Conservation (phyloP, 2,329 filamentous ascomycete genomes). For the Penicillium fuscoglaucum region DNA sequence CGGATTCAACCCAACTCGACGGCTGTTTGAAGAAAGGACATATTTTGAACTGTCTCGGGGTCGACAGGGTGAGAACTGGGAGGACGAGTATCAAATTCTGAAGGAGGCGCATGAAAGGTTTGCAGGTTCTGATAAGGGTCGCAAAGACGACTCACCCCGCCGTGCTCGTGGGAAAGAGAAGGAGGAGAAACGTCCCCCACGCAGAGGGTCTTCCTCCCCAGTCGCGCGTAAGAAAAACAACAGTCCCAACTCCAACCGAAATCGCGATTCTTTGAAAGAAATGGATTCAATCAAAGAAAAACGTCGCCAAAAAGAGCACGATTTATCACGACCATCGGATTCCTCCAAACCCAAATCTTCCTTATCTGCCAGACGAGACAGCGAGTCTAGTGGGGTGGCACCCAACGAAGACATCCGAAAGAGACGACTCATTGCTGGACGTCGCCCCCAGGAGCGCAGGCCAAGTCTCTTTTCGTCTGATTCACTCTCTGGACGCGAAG, state of each 20-base stretch:
- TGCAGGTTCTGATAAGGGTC: constrained; percentile 32
- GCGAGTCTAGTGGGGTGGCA: constrained; percentile 29
- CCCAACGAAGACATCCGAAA: constrained; percentile 40
- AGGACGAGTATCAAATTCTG: constrained; percentile 79
- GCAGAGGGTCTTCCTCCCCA: constrained; percentile 44
- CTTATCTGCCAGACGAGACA: constrained; percentile 30
- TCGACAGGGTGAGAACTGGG: constrained; percentile 82
- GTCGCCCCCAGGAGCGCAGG: constrained; percentile 41
- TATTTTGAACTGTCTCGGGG: constrained; percentile 87
- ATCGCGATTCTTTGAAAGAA: constrained; percentile 23
- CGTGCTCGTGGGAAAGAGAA: constrained; percentile 43
- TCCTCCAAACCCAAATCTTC: constrained; percentile 32
- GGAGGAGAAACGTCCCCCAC: constrained; percentile 35
- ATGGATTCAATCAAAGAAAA: constrained; percentile 27
- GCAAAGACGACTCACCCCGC: constrained; percentile 41
- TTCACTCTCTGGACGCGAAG: constrained; percentile 43
- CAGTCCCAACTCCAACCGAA: constrained; percentile 31
- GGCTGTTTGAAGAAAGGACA: constrained; percentile 69
- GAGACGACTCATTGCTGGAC: constrained; percentile 44
- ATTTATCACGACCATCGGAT: constrained; percentile 36
- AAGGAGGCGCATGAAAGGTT: constrained; percentile 60
- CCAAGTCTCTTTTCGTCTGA: constrained; percentile 44
- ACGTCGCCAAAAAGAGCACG: constrained; percentile 34
- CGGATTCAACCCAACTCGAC: constrained; percentile 78
- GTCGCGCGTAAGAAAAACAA: constrained; percentile 34